A percentile compares a stretch with the other conserved stretches of the same genome.
These are phyloP conservation scores for Umbelopsis vinacea DNA, from an alignment of 192 early-diverging fungal genomes.

Conservation along the genomic window DNA sequence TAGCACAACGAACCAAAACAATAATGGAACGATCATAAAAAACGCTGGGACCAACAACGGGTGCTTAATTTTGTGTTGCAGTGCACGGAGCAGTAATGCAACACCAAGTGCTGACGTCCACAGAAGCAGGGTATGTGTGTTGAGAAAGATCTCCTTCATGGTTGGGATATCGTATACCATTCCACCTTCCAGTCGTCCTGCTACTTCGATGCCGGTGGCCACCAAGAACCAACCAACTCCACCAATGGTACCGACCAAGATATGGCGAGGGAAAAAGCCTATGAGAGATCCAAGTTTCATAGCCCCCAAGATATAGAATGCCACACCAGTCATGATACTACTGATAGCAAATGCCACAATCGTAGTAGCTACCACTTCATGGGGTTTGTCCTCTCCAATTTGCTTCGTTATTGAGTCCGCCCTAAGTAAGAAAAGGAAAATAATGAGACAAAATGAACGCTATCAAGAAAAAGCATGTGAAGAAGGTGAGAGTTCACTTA, in stretches of 20 bases:
- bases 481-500: conserved; percentile 15
- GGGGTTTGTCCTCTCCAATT: conserved; percentile 62
- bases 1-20: conserved; percentile 75
- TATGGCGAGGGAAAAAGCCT: conserved; percentile 89
- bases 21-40: conserved; percentile 79
- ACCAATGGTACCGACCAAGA: conserved; percentile 94
- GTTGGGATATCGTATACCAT: conserved; percentile 64
- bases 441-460: conserved; percentile 2
- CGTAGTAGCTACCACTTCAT: conserved; percentile 85
- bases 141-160: conserved; percentile 66
- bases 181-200: conserved; percentile 58
- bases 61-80: conserved; percentile 71
- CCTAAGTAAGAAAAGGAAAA: conserved; percentile 34
- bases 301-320: conserved; percentile 84
- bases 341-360: conserved; percentile 88
- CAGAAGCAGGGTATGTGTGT: conserved; percentile 66
- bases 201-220: conserved; percentile 90
- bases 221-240: conserved; percentile 96
- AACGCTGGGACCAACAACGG: conserved; percentile 90
- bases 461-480: not conserved
- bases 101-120: conserved; percentile 79
- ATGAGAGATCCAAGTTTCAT: conserved; percentile 80
- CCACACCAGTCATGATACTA: conserved; percentile 86
- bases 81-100: conserved; percentile 70
- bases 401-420: conserved; percentile 64